phyloP scores from a whole-genome alignment of 2,329 filamentous ascomycete species.

The Fusarium pseudocircinatum region DNA sequence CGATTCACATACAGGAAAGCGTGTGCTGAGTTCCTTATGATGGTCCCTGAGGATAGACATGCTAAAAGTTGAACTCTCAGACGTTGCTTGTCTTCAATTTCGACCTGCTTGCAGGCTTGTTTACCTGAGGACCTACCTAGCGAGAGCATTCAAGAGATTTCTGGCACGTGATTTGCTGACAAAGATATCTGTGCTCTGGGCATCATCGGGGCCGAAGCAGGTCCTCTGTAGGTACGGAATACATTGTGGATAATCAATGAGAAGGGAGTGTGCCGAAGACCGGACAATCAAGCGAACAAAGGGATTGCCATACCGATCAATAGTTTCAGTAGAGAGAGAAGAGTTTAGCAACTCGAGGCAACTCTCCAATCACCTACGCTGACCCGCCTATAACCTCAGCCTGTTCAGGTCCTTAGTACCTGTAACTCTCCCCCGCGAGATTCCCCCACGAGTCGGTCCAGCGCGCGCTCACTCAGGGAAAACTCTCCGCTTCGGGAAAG shows the following conservation, averaged over 20 bases:
- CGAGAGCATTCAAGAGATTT: not conserved
- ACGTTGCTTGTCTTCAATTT: not conserved
- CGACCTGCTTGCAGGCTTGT: no score
- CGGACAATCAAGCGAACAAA: not conserved
- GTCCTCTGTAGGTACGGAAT: conserved; percentile 32
- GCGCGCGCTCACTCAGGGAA: conserved; percentile 42
- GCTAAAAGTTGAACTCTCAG: not conserved
- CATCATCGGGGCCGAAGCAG: conserved; percentile 21
- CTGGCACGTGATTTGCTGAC: conserved; percentile 31
- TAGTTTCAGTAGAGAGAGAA: not conserved
- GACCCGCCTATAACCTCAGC: conserved; percentile 14
- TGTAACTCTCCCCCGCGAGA: conserved; percentile 27
- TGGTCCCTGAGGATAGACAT: not conserved
- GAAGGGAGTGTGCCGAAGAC: conserved; percentile 7
- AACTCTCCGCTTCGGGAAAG: conserved; percentile 54
- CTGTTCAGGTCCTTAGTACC: conserved; percentile 35
- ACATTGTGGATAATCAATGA: conserved; percentile 28
- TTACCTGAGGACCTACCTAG: not conserved
- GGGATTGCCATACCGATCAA: not conserved
- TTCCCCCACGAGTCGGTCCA: conserved; percentile 26
- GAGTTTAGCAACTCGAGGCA: not conserved
- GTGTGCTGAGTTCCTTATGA: not conserved
- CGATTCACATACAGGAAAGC: not conserved
- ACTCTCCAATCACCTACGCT: not conserved
- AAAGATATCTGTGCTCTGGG: conserved; percentile 1